Evolutionary conservation across 2,329 filamentous ascomycete species (phyloP), one percentile per base, ranked within the genome.

Genomic region (Phialemoniopsis sp.): DNA sequence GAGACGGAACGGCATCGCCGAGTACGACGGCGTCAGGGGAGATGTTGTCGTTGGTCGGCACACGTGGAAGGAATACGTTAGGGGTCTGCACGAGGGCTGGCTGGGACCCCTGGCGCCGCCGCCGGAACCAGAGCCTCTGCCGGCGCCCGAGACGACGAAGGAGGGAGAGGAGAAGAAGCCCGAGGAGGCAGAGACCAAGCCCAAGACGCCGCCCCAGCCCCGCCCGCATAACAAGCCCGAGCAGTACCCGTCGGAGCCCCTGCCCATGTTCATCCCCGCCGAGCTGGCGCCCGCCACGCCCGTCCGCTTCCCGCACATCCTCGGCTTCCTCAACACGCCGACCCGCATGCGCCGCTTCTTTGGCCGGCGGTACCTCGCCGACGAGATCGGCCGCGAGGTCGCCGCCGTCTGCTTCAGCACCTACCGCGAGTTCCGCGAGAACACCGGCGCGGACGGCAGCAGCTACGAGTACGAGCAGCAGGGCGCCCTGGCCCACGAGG

Each of bases 21-120:
- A 87, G 28, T 91, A 85, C 55, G 72, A 82, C 4, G 90, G 87
- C 9, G 70, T 85, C 16, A 76, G 77, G 46, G 93, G 93, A 33
- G 91, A 97, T 57, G 73, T 98, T 37, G 81, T 97, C 14, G 80
- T 98, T 52, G 93, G 93, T 12, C 73, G 91, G 41, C 87, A 96
- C 58, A 84, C 91, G 9, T 98, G 93, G 93, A 98, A 96, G 66
- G 93, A 98, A 64, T 98, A 97, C 60, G 70, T 97, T 17, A 77
- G 90, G 42, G 93, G 93, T 34, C 58, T 97, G 49, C 93, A 98
- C 59, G 93, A 98, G 64, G 93, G 93, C 40, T 98, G 93, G 91
- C 68, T 98, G 17, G 91, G 93, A 0, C 89, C 93, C 8, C 67
- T 95, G 32, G 78, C 85, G 43, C 64, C 80, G 40, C 85, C 85